Evolutionary conservation across 768 basidiomycete genomes (phyloP).

Genomic region (Pilatotrama ljubarskyi): DNA sequence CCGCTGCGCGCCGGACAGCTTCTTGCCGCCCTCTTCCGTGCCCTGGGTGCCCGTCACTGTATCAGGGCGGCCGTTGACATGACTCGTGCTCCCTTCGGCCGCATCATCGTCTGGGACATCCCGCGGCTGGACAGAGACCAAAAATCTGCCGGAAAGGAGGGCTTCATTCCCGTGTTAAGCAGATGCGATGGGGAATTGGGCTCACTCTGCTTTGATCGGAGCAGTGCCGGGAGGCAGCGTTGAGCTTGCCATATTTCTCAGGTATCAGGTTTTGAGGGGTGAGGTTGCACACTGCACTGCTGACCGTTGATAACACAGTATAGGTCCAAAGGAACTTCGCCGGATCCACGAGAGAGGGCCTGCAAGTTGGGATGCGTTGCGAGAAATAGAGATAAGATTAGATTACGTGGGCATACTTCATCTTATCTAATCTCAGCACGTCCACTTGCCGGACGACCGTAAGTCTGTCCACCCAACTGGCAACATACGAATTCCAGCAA

Average conservation of each 20-base stretch:
- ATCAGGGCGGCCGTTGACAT: constrained; percentile 26
- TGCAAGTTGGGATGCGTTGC: too few relatives aligned
- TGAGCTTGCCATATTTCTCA: neutral
- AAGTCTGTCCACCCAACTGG: too few relatives aligned
- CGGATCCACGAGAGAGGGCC: too few relatives aligned
- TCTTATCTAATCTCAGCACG: too few relatives aligned
- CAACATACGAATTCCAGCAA: too few relatives aligned
- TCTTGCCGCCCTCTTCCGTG: constrained; percentile 28
- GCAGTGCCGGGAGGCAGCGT: constrained; percentile 44
- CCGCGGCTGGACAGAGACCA: constrained; percentile 34
- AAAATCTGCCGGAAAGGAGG: constrained; percentile 38
- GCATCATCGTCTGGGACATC: constrained; percentile 53
- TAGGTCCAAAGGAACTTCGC: too few relatives aligned
- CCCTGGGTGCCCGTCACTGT: constrained; percentile 12
- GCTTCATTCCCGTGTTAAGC: neutral
- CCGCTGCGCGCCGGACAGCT: constrained; percentile 36
- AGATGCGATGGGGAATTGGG: neutral
- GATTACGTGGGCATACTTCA: too few relatives aligned
- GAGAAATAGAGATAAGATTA: too few relatives aligned
- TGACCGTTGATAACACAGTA: too few relatives aligned
- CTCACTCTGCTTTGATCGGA: constrained; percentile 54
- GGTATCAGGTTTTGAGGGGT: too few relatives aligned
- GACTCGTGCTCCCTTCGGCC: constrained; percentile 59
- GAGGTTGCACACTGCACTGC: too few relatives aligned
- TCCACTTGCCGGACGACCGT: too few relatives aligned